Percentiles rank a stretch among this genome's conserved stretches.
Conservation (phyloP, 352 stramenopile species). For the Phytophthora idaei region DNA sequence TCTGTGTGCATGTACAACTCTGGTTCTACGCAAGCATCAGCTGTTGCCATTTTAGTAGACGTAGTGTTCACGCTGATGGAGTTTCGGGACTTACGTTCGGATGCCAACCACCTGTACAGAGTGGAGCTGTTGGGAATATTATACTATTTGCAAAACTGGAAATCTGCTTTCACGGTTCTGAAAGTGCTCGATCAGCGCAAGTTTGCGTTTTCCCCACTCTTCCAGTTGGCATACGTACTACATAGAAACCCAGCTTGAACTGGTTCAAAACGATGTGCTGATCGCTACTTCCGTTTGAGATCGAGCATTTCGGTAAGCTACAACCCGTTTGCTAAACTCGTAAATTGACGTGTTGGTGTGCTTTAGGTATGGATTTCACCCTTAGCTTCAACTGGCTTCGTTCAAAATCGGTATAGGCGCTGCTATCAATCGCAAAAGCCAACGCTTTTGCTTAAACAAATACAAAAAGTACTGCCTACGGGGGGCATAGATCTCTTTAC, state of each 20-base stretch:
- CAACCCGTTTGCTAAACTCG: too few species aligned
- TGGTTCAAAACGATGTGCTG: conserved; percentile 2
- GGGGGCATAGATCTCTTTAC: too few species aligned
- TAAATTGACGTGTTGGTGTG: too few species aligned
- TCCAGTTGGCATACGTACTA: conserved; percentile 41
- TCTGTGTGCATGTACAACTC: conserved; percentile 25
- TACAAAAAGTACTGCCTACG: too few species aligned
- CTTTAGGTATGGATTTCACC: too few species aligned
- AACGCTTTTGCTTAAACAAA: too few species aligned
- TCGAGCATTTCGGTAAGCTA: too few species aligned
- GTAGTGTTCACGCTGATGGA: background rate
- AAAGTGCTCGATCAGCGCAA: conserved; percentile 28
- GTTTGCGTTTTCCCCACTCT: conserved; percentile 30
- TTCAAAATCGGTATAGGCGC: too few species aligned
- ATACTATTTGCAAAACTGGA: conserved; percentile 38
- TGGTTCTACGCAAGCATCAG: conserved; percentile 1
- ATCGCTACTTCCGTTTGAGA: too few species aligned
- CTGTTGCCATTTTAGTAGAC: conserved; percentile 2
- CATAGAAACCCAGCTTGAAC: conserved; percentile 25
- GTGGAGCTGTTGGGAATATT: conserved; percentile 17
- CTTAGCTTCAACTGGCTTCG: too few species aligned
- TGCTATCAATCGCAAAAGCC: too few species aligned
- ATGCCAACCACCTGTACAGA: conserved; percentile 9
- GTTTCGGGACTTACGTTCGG: conserved; percentile 12
- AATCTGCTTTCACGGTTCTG: conserved; percentile 21